Evolutionary conservation across 148 eudicot species (phyloP).

Genomic region (Gaultheria prostrata): DNA sequence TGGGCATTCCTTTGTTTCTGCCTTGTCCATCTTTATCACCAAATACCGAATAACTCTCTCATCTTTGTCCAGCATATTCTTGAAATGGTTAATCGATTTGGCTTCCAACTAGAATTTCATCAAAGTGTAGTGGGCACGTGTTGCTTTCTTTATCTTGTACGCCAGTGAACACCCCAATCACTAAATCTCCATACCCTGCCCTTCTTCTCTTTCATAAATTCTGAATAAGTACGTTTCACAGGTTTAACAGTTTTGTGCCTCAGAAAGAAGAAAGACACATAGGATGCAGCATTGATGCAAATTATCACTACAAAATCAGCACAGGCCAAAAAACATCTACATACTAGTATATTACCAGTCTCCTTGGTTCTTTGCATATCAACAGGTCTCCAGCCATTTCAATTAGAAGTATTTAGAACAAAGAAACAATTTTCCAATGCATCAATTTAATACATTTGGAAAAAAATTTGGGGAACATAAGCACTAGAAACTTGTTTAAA

Average conservation of each 20-base stretch:
- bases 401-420: not conserved
- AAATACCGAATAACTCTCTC: conserved; percentile 93
- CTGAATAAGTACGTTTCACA: conserved; percentile 31
- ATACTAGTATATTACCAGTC: too few relatives aligned
- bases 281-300: too few relatives aligned
- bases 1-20: conserved; percentile 74
- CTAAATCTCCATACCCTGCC: conserved; percentile 93
- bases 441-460: not conserved
- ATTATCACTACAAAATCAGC: too few relatives aligned
- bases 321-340: too few relatives aligned
- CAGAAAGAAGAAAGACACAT: too few relatives aligned
- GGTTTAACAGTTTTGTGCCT: not conserved
- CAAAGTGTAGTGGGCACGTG: conserved; percentile 79
- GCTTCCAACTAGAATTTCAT: conserved; percentile 85
- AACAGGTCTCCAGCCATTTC: not conserved
- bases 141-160: conserved; percentile 82
- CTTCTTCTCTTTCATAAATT: conserved; percentile 75
- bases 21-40: conserved; percentile 73
- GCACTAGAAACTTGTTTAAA: not conserved
- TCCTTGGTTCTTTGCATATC: not conserved
- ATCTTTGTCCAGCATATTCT: conserved; percentile 75
- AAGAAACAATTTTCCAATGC: not conserved
- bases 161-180: conserved; percentile 93
- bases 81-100: conserved; percentile 74
- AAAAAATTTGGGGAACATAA: not conserved